Evolutionary conservation across 2,329 filamentous ascomycete genomes (phyloP).

Genomic region (Calonectria pseudoturangicola): DNA sequence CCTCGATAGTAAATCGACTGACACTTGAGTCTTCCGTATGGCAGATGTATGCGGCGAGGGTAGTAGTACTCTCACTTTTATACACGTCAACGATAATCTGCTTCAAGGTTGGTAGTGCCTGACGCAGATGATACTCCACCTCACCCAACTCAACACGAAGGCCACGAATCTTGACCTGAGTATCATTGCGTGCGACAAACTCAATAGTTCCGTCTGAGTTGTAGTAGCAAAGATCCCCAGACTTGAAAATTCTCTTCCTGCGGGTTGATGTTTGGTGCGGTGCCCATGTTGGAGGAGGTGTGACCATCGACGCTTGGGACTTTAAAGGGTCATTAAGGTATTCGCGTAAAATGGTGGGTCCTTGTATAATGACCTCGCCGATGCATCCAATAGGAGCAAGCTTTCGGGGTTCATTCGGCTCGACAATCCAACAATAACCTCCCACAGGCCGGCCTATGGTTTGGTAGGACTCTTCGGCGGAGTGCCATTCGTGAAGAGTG

Average conservation of each 20-base stretch:
- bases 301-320: constrained; percentile 55
- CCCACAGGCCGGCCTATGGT: constrained; percentile 10
- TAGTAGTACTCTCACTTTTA: neutral
- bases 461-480: constrained; percentile 1
- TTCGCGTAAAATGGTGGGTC: constrained; percentile 49
- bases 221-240: constrained; percentile 53
- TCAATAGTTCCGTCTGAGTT: constrained; percentile 59
- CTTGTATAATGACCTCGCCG: constrained; percentile 56
- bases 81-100: constrained; percentile 28
- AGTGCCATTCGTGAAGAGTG: neutral
- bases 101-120: neutral
- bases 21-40: too few relatives aligned
- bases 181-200: constrained; percentile 70
- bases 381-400: constrained; percentile 48
- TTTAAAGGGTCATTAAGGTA: constrained; percentile 49
- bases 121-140: constrained; percentile 39
- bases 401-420: constrained; percentile 44
- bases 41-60: neutral
- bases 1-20: too few relatives aligned
- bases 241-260: constrained; percentile 44
- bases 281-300: constrained; percentile 52
- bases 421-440: constrained; percentile 50
- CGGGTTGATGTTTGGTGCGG: constrained; percentile 37
- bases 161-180: constrained; percentile 64
- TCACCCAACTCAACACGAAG: constrained; percentile 62